Base-by-base conservation (phyloP, 1,139 yeast genomes). In the Candida sanyaensis region DNA sequence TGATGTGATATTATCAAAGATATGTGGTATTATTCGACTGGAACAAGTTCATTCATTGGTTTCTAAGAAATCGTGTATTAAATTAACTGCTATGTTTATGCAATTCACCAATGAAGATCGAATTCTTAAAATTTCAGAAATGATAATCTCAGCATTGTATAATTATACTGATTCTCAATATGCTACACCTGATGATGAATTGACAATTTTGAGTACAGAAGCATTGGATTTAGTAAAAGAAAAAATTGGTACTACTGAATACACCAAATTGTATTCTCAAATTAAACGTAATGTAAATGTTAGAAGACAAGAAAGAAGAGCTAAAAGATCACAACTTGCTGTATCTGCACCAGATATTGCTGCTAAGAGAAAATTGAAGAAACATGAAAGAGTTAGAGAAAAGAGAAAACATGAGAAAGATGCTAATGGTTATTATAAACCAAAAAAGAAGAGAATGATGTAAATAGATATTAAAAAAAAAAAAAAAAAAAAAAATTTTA, bases 291-390 rank as follows among this genome's bases (percentile, higher is more conserved):
- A 62, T 12, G 85, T 92, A 21, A 69, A 69, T 38, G 73, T 73
- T 29, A 78, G 90, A 64, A 81, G 98, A 60, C 78, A 78, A 52
- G 95, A 89, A 44, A 82, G 98, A 66, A 84, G 76, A 60, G 79
- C 88, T 1, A 86, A 84, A 61, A 77, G 92, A 50, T 87, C 96
- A 0, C 85, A 88, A 53, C 70, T 89, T 64, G 89, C 92, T 1
- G 77, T 92, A 4, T 78, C 78, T 11, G 88, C 88, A 5, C 99
- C 99, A 0, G 96, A 87, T 21, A 68, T 80, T 39, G 85, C 89
- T 24, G 96, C 97, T 4, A 80, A 78, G 59, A 81, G 88, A 64
- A 89, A 88, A 68, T 63, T 88, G 58, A 85, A 77, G 67, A 88
- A 88, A 64, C 96, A 91, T 68, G 81, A 77, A 44, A 79, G 86